A percentile compares a stretch with the other conserved stretches of the same genome.
Conservation (phyloP, 768 basidiomycete genomes). For the Flagelloscypha sp. region DNA sequence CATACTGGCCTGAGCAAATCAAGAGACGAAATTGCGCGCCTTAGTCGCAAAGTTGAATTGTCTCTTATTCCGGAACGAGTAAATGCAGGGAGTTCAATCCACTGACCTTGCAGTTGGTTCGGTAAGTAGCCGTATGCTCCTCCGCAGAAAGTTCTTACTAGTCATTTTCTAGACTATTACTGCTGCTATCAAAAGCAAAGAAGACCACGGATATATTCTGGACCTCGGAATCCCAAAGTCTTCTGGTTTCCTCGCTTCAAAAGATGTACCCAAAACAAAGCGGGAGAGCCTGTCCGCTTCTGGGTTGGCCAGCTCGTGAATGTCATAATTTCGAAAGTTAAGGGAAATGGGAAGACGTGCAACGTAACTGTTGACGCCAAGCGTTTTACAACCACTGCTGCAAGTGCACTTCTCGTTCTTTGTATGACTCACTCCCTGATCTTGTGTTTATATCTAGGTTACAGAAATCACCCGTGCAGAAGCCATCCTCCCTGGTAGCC, state of each 20-base stretch:
- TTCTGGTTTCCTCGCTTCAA: conserved; percentile 79
- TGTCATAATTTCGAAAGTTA: conserved; percentile 55
- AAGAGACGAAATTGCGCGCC: conserved; percentile 58
- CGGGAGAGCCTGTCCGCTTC: conserved; percentile 30
- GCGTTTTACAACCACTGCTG: conserved; percentile 44
- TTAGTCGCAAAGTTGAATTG: conserved; percentile 76
- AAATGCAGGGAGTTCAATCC: conserved; percentile 71
- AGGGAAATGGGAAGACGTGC: conserved; percentile 74
- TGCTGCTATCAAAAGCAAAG: conserved; percentile 71
- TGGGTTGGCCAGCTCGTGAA: conserved; percentile 62
- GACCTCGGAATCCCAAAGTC: conserved; percentile 75
- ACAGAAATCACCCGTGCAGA: conserved; percentile 71
- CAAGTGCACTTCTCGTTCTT: conserved; percentile 26
- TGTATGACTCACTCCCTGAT: conserved; percentile 5
- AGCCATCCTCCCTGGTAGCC: conserved; percentile 78
- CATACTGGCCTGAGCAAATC: conserved; percentile 47
- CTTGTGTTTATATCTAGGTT: conserved; percentile 32
- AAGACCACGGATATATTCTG: conserved; percentile 92
- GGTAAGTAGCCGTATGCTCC: conserved; percentile 38
- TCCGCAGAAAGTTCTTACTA: conserved; percentile 2
- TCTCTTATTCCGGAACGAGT: conserved; percentile 78
- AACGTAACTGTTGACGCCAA: conserved; percentile 51
- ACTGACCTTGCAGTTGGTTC: conserved; percentile 68
- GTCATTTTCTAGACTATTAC: conserved; percentile 51
- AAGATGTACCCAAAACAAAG: conserved; percentile 56